Base-by-base conservation (phyloP, 768 basidiomycete genomes). In the Tulasnella sp. region DNA sequence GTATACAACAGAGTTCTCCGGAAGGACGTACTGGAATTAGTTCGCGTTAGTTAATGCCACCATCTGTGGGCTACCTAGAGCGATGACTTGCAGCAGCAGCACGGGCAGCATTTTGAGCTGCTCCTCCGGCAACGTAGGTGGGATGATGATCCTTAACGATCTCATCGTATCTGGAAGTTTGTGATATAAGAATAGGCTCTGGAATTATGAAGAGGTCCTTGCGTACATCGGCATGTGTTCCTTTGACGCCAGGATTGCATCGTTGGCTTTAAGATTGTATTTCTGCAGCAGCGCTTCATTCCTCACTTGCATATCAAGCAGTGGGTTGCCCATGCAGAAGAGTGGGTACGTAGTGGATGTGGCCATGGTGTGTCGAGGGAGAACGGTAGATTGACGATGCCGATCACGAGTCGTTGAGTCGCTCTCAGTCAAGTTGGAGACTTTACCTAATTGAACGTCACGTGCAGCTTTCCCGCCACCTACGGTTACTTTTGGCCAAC, bases 51-150 rank as follows among this genome's bases (percentile, higher is more conserved):
- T 42, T 11, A 72, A 37, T 68, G 25, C 34, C 34, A 84, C 22
- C 37, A 39, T 70, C 15, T 40, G 72, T 2, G 12, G 79, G 70
- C 34, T 36, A 67, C 69, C 54, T n/a, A n/a, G n/a, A n/a, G n/a
- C 38, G 42, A 49, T 22, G 67, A 84, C 94, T 78, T 83, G 97
- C 97, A 67, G 97, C 96, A 80, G 97, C 97, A 79, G 91, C 96
- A 71, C 97, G 93, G 76, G 97, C 96, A 81, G 96, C 90, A 81
- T 99, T 99, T 83, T 99, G 97, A 37, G 94, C 90, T 37, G 97
- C 97, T 80, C 97, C 97, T 77, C 97, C 97, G 73, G 97, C 97
- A 73, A 99, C 96, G 81, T 96, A 99, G 71, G 90, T 91, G 72
- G 94, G 88, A 77, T 91, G 80, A 52, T 78, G 84, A 77, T 94